These are phyloP conservation scores for Xylariomycetidae sp. DNA, from an alignment of 2,329 filamentous ascomycete species.

Conservation along the genomic window DNA sequence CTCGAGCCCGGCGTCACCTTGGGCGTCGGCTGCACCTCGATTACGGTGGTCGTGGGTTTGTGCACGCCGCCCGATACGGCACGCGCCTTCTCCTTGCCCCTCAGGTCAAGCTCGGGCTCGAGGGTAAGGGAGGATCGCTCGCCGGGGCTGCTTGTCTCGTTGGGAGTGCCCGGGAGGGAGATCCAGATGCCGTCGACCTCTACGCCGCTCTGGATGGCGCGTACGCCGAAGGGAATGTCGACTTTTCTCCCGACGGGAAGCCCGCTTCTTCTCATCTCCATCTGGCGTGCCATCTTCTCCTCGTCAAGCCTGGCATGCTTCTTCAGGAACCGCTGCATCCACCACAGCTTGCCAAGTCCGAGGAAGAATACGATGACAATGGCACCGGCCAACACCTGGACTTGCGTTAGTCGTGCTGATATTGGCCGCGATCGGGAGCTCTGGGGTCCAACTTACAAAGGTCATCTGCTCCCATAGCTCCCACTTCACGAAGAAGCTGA, in stretches of 20 bases:
- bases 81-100: conserved; percentile 21
- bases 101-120: conserved; percentile 16
- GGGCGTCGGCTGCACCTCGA: conserved; percentile 19
- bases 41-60: conserved; percentile 12
- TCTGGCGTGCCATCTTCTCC: conserved; percentile 51
- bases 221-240: conserved; percentile 78
- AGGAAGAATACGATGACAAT: conserved; percentile 65
- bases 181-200: conserved; percentile 84
- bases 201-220: conserved; percentile 76
- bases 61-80: conserved; percentile 6
- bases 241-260: conserved; percentile 38
- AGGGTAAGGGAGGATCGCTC: conserved; percentile 18
- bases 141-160: conserved; percentile 16
- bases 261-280: conserved; percentile 50
- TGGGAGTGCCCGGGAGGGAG: conserved; percentile 43
- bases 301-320: conserved; percentile 61
- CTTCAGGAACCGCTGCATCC: conserved; percentile 47
- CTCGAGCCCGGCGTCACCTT: conserved; percentile 10
- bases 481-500: conserved; percentile 63
- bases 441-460: conserved; percentile 56
- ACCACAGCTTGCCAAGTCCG: conserved; percentile 63
- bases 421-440: neutral
- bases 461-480: conserved; percentile 84
- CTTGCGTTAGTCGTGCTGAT: conserved; percentile 11
- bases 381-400: conserved; percentile 63